These are phyloP conservation scores for Ananas comosus DNA, from an alignment of 176 grass and related monocot genomes.

Conservation along the genomic window DNA sequence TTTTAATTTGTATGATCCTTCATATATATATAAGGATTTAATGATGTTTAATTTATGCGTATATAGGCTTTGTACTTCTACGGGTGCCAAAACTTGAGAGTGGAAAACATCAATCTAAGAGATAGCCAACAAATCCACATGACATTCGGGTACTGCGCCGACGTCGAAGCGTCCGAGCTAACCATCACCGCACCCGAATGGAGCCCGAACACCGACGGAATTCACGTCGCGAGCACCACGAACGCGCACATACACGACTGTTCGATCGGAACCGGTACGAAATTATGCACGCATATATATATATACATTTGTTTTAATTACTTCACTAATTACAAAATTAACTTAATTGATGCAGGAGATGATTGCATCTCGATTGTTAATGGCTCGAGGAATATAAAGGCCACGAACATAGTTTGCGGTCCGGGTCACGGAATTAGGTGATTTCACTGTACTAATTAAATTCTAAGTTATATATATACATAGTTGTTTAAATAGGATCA, in stretches of 20 bases:
- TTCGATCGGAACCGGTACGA: constrained; percentile 58
- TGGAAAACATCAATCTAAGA: constrained; percentile 37
- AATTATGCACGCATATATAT: not conserved
- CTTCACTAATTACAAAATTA: no score
- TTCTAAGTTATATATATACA: not conserved
- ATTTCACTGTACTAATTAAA: not conserved
- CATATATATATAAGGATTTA: no score
- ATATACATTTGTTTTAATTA: no score
- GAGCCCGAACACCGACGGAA: constrained; percentile 82
- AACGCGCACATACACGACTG: constrained; percentile 37
- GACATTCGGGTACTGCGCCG: constrained; percentile 28
- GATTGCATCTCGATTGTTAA: constrained; percentile 84
- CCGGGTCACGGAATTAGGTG: constrained; percentile 41
- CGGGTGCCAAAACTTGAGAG: constrained; percentile 38
- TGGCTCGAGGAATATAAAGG: constrained; percentile 40
- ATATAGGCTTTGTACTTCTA: constrained; percentile 53
- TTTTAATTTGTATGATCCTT: not conserved
- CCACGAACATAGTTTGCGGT: constrained; percentile 49
- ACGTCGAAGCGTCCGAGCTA: constrained; percentile 40
- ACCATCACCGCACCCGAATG: constrained; percentile 45
- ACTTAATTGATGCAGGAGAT: constrained; percentile 54
- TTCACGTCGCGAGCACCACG: constrained; percentile 48
- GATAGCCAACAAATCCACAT: constrained; percentile 74
- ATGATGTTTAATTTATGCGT: not conserved
- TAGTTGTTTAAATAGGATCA: not conserved